A percentile compares a stretch with the other conserved stretches of the same genome.
Conservation (phyloP, 2,329 filamentous ascomycete species). For the Geosmithia morbida region DNA sequence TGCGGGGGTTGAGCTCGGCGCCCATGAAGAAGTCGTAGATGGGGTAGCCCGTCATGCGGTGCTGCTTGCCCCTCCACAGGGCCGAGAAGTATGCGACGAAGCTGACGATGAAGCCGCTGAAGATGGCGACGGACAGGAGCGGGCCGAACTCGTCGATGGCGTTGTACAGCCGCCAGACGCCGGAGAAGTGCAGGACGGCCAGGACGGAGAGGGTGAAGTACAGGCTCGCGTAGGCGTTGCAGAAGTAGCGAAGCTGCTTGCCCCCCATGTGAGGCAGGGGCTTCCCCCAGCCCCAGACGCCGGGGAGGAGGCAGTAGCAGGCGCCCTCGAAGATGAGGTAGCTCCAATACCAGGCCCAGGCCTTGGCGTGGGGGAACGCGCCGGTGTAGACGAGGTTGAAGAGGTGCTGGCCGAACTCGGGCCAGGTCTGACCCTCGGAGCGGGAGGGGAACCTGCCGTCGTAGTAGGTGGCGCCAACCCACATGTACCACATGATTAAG, state of each 20-base stretch:
- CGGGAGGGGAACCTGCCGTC: conserved; percentile 65
- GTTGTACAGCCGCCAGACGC: conserved; percentile 78
- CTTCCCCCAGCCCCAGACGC: conserved; percentile 79
- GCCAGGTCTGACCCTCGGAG: conserved; percentile 47
- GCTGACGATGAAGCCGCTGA: conserved; percentile 75
- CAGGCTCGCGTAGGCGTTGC: conserved; percentile 76
- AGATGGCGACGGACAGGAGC: conserved; percentile 81
- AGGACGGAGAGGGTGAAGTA: conserved; percentile 70
- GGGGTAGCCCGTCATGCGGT: conserved; percentile 79
- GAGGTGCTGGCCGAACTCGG: conserved; percentile 60
- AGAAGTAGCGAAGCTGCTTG: conserved; percentile 87
- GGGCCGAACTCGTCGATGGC: conserved; percentile 93
- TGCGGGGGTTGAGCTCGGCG: conserved; percentile 73
- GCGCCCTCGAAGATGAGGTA: conserved; percentile 77
- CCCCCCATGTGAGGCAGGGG: conserved; percentile 69
- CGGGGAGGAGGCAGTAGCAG: conserved; percentile 76
- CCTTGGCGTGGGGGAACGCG: conserved; percentile 68
- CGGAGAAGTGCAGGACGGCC: conserved; percentile 62
- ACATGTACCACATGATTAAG: conserved; percentile 98
- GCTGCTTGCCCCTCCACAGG: conserved; percentile 62
- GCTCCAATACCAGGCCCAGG: conserved; percentile 89
- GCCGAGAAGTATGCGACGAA: conserved; percentile 81
- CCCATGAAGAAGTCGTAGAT: conserved; percentile 94
- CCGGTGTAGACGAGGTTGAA: conserved; percentile 62
- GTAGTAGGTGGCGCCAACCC: conserved; percentile 90